Conservation (phyloP, 2,329 filamentous ascomycete genomes). For the Diaporthe ilicicola region DNA sequence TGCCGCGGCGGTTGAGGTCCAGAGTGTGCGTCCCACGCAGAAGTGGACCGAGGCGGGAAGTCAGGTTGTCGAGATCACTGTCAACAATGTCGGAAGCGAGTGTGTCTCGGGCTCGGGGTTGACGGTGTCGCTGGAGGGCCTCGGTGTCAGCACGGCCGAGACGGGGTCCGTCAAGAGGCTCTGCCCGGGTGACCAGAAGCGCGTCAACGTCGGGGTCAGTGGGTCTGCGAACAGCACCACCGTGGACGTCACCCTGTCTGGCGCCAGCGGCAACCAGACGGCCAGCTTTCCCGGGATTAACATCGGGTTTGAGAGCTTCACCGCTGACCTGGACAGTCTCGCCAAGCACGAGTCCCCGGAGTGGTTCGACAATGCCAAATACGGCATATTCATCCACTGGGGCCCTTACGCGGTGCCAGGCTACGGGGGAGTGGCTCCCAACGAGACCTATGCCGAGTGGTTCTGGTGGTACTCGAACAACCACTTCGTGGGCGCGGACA, state of each 20-base stretch:
- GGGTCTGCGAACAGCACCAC: slow-evolving; percentile 38
- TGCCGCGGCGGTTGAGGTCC: slow-evolving; percentile 41
- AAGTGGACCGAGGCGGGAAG: slow-evolving; percentile 47
- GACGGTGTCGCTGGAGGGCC: slow-evolving; percentile 42
- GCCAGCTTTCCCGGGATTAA: slow-evolving; percentile 36
- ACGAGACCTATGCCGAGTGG: slow-evolving; percentile 34
- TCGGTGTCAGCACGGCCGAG: slow-evolving; percentile 54
- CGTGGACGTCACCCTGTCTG: slow-evolving; percentile 36
- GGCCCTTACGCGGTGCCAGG: slow-evolving; percentile 32
- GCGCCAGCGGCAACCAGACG: slow-evolving; percentile 32
- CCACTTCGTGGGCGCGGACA: slow-evolving; percentile 49
- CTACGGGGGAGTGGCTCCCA: slow-evolving; percentile 30
- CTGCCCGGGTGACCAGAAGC: slow-evolving; percentile 54
- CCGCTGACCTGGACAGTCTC: slow-evolving; percentile 45
- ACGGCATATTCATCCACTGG: slow-evolving; percentile 34
- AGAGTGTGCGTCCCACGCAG: slow-evolving; percentile 52
- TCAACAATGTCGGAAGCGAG: slow-evolving; percentile 47
- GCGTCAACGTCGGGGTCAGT: slow-evolving; percentile 46
- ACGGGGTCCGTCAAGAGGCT: slow-evolving; percentile 48
- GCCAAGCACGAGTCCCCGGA: slow-evolving; percentile 42
- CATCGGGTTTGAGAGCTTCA: slow-evolving; percentile 48
- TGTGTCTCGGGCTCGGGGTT: slow-evolving; percentile 46
- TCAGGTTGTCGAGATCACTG: slow-evolving; percentile 51
- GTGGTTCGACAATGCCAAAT: slow-evolving; percentile 33
- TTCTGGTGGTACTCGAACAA: slow-evolving; percentile 59